Percentiles rank a stretch among this genome's conserved stretches.
These are phyloP conservation scores for Mortierella sp. DNA, from an alignment of 371 early-diverging fungal species.

Conservation along the genomic window DNA sequence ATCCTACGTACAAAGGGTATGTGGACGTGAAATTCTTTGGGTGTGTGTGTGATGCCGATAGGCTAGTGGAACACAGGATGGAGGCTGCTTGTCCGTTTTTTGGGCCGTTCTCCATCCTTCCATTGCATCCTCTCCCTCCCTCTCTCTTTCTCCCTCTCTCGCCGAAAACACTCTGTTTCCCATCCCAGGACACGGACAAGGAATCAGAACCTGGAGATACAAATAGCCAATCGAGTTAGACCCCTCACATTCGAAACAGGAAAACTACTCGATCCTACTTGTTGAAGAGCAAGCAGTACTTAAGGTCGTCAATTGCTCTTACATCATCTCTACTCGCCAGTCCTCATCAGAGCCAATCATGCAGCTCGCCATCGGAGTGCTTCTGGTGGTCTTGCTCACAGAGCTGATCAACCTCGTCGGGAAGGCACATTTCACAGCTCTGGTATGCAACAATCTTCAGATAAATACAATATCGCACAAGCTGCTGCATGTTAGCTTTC, in stretches of 20 bases:
- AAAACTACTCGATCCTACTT: background rate
- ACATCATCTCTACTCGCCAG: background rate
- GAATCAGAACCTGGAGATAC: background rate
- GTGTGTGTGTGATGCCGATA: background rate
- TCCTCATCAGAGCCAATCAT: slow-evolving; percentile 33
- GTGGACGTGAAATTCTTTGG: slow-evolving; percentile 6
- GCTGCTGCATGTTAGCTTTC: background rate
- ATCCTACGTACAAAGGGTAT: slow-evolving; percentile 15
- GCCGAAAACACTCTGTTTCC: background rate
- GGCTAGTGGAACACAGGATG: background rate
- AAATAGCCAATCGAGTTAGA: background rate
- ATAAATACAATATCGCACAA: background rate
- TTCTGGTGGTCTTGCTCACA: slow-evolving; percentile 67
- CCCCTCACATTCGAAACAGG: background rate
- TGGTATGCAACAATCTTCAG: slow-evolving; percentile 51
- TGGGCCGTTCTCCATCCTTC: slow-evolving; percentile 12
- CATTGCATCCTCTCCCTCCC: background rate
- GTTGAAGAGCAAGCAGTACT: background rate
- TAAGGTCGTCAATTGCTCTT: background rate
- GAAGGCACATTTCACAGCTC: slow-evolving; percentile 65
- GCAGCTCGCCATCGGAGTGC: slow-evolving; percentile 66
- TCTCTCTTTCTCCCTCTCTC: background rate
- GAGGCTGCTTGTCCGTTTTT: background rate
- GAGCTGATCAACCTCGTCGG: slow-evolving; percentile 70
- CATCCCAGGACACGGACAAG: background rate